phyloP scores from a whole-genome alignment of 805 yeast genomes.

The Candida schatavii region DNA sequence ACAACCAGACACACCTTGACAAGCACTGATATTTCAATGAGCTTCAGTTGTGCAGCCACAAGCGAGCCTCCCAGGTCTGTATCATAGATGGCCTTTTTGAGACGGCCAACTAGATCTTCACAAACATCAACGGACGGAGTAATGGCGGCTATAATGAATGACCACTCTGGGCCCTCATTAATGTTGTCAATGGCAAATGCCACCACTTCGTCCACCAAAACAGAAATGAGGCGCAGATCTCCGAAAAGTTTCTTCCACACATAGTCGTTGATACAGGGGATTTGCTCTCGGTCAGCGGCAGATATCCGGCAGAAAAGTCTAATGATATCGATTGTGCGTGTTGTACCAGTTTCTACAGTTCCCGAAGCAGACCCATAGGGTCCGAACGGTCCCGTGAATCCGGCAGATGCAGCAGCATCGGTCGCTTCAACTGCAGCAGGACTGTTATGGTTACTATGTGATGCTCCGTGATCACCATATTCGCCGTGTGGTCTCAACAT shows the following conservation, averaged over 20 bases:
- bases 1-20: constrained; percentile 60
- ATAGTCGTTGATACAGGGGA: constrained; percentile 53
- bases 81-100: constrained; percentile 53
- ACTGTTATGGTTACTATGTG: no score
- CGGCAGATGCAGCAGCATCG: no score
- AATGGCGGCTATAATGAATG: constrained; percentile 57
- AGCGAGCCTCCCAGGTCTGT: constrained; percentile 43
- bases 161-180: constrained; percentile 72
- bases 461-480: not conserved
- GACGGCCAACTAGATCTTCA: constrained; percentile 56
- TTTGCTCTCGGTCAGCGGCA: constrained; percentile 43
- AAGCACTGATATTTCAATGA: constrained; percentile 71
- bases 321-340: constrained; percentile 56
- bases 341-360: constrained; percentile 61
- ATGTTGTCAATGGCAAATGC: constrained; percentile 73
- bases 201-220: constrained; percentile 70
- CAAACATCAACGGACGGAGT: constrained; percentile 75
- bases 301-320: constrained; percentile 62
- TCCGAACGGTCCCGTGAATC: no score
- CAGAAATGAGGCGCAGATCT: constrained; percentile 56
- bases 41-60: constrained; percentile 43
- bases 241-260: constrained; percentile 67
- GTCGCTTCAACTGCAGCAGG: no score
- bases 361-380: no score
- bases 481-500: no score